Evolutionary conservation across 2,329 filamentous ascomycete species (phyloP).

Genomic region (Fusarium setosum): DNA sequence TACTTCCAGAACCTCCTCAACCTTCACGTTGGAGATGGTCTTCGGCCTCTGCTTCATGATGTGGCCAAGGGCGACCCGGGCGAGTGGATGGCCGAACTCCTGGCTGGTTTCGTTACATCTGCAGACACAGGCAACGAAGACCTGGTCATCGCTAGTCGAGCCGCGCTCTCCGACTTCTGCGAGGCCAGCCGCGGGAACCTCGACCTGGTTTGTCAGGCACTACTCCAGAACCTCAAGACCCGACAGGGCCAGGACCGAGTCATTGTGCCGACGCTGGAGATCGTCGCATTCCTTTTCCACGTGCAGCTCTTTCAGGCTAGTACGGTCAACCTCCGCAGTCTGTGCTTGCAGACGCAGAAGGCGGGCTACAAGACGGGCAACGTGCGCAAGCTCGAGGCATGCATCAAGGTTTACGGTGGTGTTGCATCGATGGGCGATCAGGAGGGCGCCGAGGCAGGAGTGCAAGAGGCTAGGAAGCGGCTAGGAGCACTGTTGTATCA

Average conservation of each 20-base stretch:
- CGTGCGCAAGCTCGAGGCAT: slow-evolving; percentile 83
- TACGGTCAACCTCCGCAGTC: slow-evolving; percentile 58
- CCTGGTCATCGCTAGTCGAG: slow-evolving; percentile 75
- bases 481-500: slow-evolving; percentile 80
- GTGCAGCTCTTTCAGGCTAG: slow-evolving; percentile 59
- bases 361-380: slow-evolving; percentile 86
- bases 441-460: slow-evolving; percentile 43
- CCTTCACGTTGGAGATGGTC: slow-evolving; percentile 52
- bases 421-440: slow-evolving; percentile 59
- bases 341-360: slow-evolving; percentile 80
- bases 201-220: slow-evolving; percentile 59
- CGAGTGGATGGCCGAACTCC: slow-evolving; percentile 62
- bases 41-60: slow-evolving; percentile 51
- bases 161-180: slow-evolving; percentile 70
- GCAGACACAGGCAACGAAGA: slow-evolving; percentile 84
- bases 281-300: slow-evolving; percentile 82
- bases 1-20: slow-evolving; percentile 69
- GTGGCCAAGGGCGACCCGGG: slow-evolving; percentile 47
- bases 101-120: slow-evolving; percentile 77
- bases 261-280: slow-evolving; percentile 79
- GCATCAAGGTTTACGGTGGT: slow-evolving; percentile 81
- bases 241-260: slow-evolving; percentile 75
- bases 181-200: slow-evolving; percentile 52
- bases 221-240: slow-evolving; percentile 65
- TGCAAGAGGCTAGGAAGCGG: slow-evolving; percentile 71